These are phyloP conservation scores for Leccinum subrobustum DNA, from an alignment of 1,284 basidiomycete genomes.

Conservation along the genomic window DNA sequence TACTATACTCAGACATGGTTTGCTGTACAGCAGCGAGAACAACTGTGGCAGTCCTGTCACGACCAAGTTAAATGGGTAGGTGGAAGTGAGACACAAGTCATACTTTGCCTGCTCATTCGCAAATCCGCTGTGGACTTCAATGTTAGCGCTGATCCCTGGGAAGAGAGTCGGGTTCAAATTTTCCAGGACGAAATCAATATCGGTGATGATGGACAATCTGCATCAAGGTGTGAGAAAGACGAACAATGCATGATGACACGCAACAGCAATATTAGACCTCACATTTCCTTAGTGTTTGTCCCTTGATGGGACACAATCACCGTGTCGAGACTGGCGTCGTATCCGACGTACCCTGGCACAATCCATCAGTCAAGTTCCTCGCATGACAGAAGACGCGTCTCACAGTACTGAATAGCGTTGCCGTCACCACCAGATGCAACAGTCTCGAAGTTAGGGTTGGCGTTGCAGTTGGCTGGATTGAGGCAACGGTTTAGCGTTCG, in stretches of 20 bases:
- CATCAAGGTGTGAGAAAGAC: too few species aligned
- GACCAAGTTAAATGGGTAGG: background rate
- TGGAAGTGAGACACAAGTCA: conserved; percentile 31
- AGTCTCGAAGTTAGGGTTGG: conserved; percentile 54
- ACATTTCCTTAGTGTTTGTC: too few species aligned
- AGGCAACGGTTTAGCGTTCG: background rate
- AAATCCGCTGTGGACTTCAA: conserved; percentile 60
- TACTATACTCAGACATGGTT: conserved; percentile 39
- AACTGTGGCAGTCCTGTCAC: conserved; percentile 45
- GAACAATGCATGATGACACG: too few species aligned
- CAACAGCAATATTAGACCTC: too few species aligned
- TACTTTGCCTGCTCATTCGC: conserved; percentile 44
- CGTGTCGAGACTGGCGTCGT: too few species aligned
- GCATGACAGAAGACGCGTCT: conserved; percentile 7
- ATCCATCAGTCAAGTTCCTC: background rate
- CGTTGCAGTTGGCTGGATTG: conserved; percentile 49
- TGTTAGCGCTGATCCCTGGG: conserved; percentile 50
- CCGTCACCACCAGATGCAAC: conserved; percentile 66
- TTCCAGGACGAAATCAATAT: too few species aligned
- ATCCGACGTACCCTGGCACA: too few species aligned
- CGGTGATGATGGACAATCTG: too few species aligned
- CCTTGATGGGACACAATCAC: too few species aligned
- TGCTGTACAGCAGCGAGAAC: conserved; percentile 50
- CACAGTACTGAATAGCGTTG: conserved; percentile 47
- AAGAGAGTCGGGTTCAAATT: conserved; percentile 50